Evolutionary conservation across 768 basidiomycete genomes (phyloP), one percentile per base, ranked within the genome.

Genomic region (Strobilomyces confusus): DNA sequence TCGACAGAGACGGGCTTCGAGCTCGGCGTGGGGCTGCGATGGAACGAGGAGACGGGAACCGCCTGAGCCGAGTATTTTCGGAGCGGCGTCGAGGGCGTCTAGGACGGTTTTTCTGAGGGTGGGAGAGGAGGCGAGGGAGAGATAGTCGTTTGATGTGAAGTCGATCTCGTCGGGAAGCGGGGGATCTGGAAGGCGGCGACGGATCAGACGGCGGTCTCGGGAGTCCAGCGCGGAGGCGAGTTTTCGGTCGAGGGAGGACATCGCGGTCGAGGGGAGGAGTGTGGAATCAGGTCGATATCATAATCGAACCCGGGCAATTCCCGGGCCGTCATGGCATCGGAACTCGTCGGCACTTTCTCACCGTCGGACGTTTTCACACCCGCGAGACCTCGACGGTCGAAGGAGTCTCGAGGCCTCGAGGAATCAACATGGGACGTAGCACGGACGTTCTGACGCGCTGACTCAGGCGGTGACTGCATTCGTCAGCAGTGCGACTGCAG

Each of bases 61-160:
- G 0, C 92, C 85, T 2, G 94, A 89, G 17, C 95, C 95, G 25
- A 94, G 79, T 44, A 94, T 77, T 22, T 77, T 71, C n/a, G 77
- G 81, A 1, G 78, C 73, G 0, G 51, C 46, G 3, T 67, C 58
- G 13, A 90, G 77, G 49, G 80, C 77, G 3, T 61, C 30, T 32
- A 95, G 76, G 63, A 92, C 87, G 9, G 69, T 73, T 0, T 67
- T 49, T 26, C 86, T 84, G 13, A 94, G 76, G 19, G 59, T 56
- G 1, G 76, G 61, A 3, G 84, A 89, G 19, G 73, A 68, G 2
- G 92, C 75, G 23, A 97, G 77, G 0, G 92, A 92, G 49, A 97
- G 86, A 70, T 95, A 97, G 70, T 97, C 92, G 69, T 95, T 97
- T 3, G 92, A 89, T n/a, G 79, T 87, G 68, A 92, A 92, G 64